Evolutionary conservation across 2,329 filamentous ascomycete species (phyloP).

Genomic region (Alternaria postmessia): DNA sequence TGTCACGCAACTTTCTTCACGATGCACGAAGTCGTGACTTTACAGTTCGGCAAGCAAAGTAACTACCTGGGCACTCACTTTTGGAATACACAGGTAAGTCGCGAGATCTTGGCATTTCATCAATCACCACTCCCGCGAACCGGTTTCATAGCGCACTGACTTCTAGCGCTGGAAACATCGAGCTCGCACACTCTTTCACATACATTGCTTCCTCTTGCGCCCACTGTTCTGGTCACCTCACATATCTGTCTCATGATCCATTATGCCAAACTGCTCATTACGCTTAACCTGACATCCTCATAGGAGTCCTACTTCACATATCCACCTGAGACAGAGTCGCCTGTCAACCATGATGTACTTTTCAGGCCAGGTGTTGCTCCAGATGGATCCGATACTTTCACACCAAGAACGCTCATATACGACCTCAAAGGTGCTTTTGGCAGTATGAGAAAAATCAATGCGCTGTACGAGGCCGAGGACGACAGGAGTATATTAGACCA

Average conservation of each 20-base stretch:
- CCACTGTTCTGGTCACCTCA: background rate
- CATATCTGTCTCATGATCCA: background rate
- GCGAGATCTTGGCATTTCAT: background rate
- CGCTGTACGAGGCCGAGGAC: conserved; percentile 75
- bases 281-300: background rate
- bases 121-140: background rate
- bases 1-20: background rate
- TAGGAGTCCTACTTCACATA: conserved; percentile 99
- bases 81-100: conserved; percentile 86
- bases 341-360: conserved; percentile 84
- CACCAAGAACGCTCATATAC: conserved; percentile 90
- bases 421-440: conserved; percentile 95
- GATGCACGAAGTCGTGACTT: conserved; percentile 95
- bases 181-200: background rate
- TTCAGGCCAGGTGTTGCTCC: conserved; percentile 84
- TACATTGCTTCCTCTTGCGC: background rate
- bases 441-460: conserved; percentile 84
- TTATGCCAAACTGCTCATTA: background rate
- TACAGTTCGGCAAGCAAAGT: conserved; percentile 90
- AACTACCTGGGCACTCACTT: conserved; percentile 97
- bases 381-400: conserved; percentile 89
- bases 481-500: conserved; percentile 40
- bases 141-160: background rate
- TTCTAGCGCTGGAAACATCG: background rate
- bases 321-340: conserved; percentile 67